phyloP scores from a whole-genome alignment of 352 stramenopile genomes.

The Phytophthora uliginosa region DNA sequence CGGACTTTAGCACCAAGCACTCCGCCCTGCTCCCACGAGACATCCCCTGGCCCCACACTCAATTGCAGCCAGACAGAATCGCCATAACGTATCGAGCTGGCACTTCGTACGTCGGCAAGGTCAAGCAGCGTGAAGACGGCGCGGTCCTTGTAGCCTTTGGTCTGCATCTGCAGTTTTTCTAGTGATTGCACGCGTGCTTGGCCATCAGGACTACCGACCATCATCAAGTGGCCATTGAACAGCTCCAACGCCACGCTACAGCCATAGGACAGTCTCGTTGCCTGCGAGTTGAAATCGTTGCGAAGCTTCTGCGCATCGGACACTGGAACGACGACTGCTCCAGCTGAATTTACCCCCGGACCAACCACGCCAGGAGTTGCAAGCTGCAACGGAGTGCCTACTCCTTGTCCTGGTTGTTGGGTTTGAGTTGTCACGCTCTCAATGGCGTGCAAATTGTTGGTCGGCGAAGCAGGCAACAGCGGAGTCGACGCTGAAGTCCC shows the following conservation, averaged over 20 bases:
- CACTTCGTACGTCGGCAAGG: constrained; percentile 70
- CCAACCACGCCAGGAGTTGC: constrained; percentile 2
- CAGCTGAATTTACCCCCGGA: background rate
- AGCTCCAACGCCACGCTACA: constrained; percentile 78
- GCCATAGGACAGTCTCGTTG: constrained; percentile 67
- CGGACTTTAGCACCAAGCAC: constrained; percentile 82
- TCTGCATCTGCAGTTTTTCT: constrained; percentile 62
- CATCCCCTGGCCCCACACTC: constrained; percentile 70
- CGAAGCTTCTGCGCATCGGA: constrained; percentile 71
- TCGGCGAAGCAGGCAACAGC: constrained; percentile 12
- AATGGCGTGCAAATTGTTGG: constrained; percentile 15
- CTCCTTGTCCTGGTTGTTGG: background rate
- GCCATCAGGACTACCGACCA: constrained; percentile 70
- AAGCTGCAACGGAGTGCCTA: constrained; percentile 1
- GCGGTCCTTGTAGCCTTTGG: constrained; percentile 63
- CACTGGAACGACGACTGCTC: constrained; percentile 15
- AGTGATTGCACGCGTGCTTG: constrained; percentile 71
- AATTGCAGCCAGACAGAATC: constrained; percentile 84
- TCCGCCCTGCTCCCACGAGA: constrained; percentile 78
- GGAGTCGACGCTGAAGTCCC: constrained; percentile 56
- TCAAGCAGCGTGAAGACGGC: constrained; percentile 81
- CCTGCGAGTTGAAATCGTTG: constrained; percentile 83
- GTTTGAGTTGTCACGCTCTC: constrained; percentile 7
- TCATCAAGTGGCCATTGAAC: constrained; percentile 83
- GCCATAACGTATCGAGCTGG: constrained; percentile 77